These are phyloP conservation scores for Ammopiptanthus mongolicus DNA, from an alignment of 306 rosid genomes.

Conservation along the genomic window DNA sequence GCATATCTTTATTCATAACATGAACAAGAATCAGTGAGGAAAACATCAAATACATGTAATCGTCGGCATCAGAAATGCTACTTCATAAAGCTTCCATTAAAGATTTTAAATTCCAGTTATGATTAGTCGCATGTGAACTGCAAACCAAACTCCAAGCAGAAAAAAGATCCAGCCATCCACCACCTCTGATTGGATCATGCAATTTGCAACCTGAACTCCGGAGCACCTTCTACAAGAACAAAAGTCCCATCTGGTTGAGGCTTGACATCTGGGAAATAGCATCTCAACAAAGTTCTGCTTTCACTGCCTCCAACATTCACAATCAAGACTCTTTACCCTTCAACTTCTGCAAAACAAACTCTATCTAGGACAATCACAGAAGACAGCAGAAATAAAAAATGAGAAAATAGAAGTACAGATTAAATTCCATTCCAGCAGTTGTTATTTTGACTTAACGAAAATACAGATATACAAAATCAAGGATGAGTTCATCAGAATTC, in stretches of 20 bases:
- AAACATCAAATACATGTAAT: neutral
- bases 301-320: conserved; percentile 18
- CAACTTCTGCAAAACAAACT: conserved; percentile 31
- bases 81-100: neutral
- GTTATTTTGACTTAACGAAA: neutral
- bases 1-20: neutral
- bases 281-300: neutral
- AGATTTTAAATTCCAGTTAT: neutral
- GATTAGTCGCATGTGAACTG: neutral
- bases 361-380: conserved; percentile 4
- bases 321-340: neutral
- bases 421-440: neutral
- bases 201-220: neutral
- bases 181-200: neutral
- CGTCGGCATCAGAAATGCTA: neutral
- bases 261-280: neutral
- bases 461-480: neutral
- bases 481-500: neutral
- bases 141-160: conserved; percentile 2
- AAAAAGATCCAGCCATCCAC: neutral
- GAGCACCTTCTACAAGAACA: conserved; percentile 6
- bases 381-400: neutral
- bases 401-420: neutral
- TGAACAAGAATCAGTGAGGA: neutral
- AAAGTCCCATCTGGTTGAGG: neutral